phyloP scores from a whole-genome alignment of 441 rosid genomes.

The Sinapis alba region DNA sequence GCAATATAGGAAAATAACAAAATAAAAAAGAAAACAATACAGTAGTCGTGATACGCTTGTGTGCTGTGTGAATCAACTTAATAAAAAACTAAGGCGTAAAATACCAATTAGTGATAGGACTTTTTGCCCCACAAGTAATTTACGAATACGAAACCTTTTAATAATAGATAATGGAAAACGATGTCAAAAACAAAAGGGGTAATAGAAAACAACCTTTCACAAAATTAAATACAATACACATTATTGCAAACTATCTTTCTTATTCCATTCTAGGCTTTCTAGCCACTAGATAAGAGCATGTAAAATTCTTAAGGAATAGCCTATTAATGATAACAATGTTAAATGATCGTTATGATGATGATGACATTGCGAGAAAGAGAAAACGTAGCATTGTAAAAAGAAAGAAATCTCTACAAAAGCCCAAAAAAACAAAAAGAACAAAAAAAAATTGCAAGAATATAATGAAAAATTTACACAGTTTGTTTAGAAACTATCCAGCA shows the following conservation, averaged over 20 bases:
- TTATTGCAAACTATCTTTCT: background rate
- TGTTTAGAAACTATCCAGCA: conserved; percentile 48
- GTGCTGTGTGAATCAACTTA: conserved; percentile 12
- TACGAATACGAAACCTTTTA: conserved; percentile 11
- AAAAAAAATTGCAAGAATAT: background rate
- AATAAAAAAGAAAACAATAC: background rate
- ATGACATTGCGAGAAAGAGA: too few species aligned
- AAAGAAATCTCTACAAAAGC: conserved; percentile 23
- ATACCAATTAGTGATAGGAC: background rate
- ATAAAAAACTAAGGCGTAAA: conserved; percentile 10
- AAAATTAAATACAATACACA: background rate
- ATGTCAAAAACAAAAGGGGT: background rate
- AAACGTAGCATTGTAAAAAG: too few species aligned
- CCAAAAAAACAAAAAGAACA: background rate
- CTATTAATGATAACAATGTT: too few species aligned
- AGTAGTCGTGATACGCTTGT: conserved; percentile 27
- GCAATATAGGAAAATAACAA: background rate
- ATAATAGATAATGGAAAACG: conserved; percentile 16
- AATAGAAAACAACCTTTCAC: background rate
- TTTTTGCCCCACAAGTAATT: conserved; percentile 21
- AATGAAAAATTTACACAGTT: background rate
- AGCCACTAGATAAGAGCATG: background rate
- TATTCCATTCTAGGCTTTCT: background rate
- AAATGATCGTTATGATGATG: too few species aligned
- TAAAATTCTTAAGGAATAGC: background rate